Evolutionary conservation across 306 rosid species (phyloP).

Genomic region (Argentina anserina): DNA sequence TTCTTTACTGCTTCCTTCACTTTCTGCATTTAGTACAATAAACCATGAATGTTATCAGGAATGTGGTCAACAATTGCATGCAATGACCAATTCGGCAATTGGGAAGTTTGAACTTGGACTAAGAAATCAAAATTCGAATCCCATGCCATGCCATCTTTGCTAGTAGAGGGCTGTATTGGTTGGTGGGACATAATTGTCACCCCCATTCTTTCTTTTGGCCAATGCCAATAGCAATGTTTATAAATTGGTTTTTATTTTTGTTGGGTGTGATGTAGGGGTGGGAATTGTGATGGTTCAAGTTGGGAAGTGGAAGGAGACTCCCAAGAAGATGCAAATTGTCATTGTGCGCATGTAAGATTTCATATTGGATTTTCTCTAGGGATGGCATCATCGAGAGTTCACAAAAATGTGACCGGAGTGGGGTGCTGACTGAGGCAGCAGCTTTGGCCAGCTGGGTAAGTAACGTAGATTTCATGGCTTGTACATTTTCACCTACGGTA

Average conservation of each 20-base stretch:
- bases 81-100: background rate
- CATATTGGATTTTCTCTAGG: background rate
- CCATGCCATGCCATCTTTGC: no score
- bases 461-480: background rate
- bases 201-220: background rate
- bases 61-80: slow-evolving; percentile 7
- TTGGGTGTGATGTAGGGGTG: background rate
- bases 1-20: no score
- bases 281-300: slow-evolving; percentile 1
- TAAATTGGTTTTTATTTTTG: background rate
- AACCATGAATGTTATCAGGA: no score
- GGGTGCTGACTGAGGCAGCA: slow-evolving; percentile 2
- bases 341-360: background rate
- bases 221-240: background rate
- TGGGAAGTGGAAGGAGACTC: background rate
- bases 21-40: no score
- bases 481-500: background rate
- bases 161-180: no score
- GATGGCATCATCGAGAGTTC: background rate
- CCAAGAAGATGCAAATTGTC: background rate
- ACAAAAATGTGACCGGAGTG: background rate
- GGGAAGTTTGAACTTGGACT: background rate
- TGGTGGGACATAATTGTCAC: slow-evolving; percentile 1
- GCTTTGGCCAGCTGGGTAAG: background rate
- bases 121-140: background rate